Percentiles rank a stretch among this genome's conserved stretches.
Evolutionary conservation across 352 stramenopile genomes (phyloP).

Genomic region (Pythium plurisporium): DNA sequence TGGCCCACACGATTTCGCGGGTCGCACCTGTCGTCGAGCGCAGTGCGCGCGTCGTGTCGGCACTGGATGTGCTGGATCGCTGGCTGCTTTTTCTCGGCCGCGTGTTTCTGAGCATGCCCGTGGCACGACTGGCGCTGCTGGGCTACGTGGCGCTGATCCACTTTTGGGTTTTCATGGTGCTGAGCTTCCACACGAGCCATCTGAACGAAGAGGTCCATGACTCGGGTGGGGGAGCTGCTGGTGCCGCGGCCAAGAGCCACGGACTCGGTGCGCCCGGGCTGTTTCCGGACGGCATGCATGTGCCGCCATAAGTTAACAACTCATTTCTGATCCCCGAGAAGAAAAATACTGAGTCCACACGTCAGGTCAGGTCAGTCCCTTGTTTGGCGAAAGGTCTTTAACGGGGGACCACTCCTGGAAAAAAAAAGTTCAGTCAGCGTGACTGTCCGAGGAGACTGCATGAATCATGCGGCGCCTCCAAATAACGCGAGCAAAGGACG

Average conservation of each 20-base stretch:
- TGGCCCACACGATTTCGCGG: conserved; percentile 56
- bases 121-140: conserved; percentile 68
- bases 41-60: conserved; percentile 59
- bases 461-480: too few species aligned
- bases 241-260: conserved; percentile 22
- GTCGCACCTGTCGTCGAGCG: conserved; percentile 67
- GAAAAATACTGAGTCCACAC: conserved; percentile 1
- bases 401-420: neutral
- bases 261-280: conserved; percentile 12
- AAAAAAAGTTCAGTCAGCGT: conserved; percentile 4
- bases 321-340: conserved; percentile 18
- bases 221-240: conserved; percentile 15
- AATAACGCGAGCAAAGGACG: too few species aligned
- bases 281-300: conserved; percentile 25
- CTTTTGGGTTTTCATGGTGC: conserved; percentile 81
- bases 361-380: conserved; percentile 2
- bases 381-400: neutral
- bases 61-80: conserved; percentile 60
- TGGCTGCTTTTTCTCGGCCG: conserved; percentile 76
- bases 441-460: neutral
- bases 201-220: conserved; percentile 72
- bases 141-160: conserved; percentile 81
- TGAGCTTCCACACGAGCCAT: conserved; percentile 87
- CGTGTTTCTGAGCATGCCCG: conserved; percentile 68
- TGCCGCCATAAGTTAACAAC: conserved; percentile 27